Percentiles rank a stretch among this genome's conserved stretches.
These are phyloP conservation scores for Drosera spatulata DNA, from an alignment of 179 eudicot species.

Conservation along the genomic window DNA sequence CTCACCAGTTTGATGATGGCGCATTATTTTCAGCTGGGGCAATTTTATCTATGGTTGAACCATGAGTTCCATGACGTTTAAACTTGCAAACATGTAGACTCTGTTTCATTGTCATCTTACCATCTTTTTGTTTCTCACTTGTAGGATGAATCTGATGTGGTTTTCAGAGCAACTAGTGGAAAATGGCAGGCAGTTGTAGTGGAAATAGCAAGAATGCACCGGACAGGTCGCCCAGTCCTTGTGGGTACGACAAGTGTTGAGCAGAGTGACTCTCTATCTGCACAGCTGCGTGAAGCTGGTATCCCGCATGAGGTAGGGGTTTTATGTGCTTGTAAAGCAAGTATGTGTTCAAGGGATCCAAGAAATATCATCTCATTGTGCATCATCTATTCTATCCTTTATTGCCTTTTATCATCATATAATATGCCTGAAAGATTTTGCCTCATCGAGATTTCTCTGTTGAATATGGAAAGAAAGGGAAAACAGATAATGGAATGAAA, in stretches of 20 bases:
- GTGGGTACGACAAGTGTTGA: conserved; percentile 99
- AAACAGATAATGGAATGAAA: too few relatives aligned
- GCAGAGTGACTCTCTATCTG: conserved; percentile 88
- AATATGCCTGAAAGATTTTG: too few relatives aligned
- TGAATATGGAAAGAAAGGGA: too few relatives aligned
- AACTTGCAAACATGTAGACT: neutral
- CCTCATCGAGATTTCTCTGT: too few relatives aligned
- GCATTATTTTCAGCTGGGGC: too few relatives aligned
- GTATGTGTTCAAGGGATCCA: too few relatives aligned
- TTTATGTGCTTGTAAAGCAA: neutral
- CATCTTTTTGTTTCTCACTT: conserved; percentile 7
- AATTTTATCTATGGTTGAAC: too few relatives aligned
- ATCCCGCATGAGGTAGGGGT: conserved; percentile 82
- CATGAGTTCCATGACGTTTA: too few relatives aligned
- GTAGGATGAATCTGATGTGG: conserved; percentile 98
- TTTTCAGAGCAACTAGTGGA: conserved; percentile 76
- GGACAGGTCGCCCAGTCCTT: conserved; percentile 93
- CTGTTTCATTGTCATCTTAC: conserved; percentile 7
- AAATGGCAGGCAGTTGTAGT: conserved; percentile 97
- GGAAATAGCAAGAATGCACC: conserved; percentile 95
- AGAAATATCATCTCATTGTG: too few relatives aligned
- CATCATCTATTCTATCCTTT: too few relatives aligned
- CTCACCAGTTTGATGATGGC: too few relatives aligned
- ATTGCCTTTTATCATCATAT: too few relatives aligned
- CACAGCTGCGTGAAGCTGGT: conserved; percentile 74